Conservation (phyloP, 345 rosid species). For the Arabis hirsuta region DNA sequence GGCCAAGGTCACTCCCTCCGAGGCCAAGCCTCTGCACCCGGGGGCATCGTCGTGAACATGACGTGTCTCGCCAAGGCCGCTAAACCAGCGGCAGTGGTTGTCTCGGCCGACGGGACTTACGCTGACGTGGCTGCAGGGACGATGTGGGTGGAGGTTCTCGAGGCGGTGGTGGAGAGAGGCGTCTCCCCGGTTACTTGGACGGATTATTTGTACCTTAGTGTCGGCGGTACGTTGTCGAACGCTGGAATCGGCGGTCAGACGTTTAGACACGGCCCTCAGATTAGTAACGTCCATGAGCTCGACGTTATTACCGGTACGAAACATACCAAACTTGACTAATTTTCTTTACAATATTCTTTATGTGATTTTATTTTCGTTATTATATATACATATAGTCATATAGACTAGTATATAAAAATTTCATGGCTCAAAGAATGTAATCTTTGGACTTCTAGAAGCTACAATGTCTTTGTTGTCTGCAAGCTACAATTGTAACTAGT, state of each 20-base stretch:
- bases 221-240: constrained; percentile 94
- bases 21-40: constrained; percentile 77
- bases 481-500: background rate
- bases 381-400: background rate
- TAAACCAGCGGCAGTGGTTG: constrained; percentile 37
- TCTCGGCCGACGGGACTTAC: constrained; percentile 45
- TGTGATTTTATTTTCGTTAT: background rate
- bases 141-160: constrained; percentile 82
- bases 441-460: background rate
- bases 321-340: background rate
- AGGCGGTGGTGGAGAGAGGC: constrained; percentile 52
- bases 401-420: background rate
- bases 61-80: constrained; percentile 43
- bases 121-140: constrained; percentile 82
- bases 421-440: background rate
- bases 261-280: constrained; percentile 92
- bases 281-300: constrained; percentile 79
- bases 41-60: constrained; percentile 83
- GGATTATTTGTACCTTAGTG: constrained; percentile 81
- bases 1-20: constrained; percentile 74
- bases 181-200: constrained; percentile 84
- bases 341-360: background rate
- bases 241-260: constrained; percentile 95
- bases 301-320: constrained; percentile 85
- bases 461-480: constrained; percentile 10